These are phyloP conservation scores for Citrullus mucosospermus DNA, from an alignment of 306 rosid species.

Conservation along the genomic window DNA sequence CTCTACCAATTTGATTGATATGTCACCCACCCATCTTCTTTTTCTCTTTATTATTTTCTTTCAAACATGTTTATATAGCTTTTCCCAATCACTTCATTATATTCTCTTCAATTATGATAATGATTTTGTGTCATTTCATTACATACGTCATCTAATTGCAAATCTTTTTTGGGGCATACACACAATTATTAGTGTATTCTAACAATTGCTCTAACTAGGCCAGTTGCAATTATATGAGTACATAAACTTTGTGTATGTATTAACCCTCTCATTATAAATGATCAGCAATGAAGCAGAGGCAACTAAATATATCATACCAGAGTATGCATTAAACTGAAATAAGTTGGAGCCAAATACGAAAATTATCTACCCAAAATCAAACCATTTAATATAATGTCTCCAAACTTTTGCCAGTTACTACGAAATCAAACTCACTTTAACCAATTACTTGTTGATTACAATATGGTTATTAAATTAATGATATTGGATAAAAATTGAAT, in stretches of 20 bases:
- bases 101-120: conserved; percentile 6
- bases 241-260: neutral
- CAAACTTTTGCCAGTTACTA: no score
- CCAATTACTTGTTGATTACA: neutral
- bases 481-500: neutral
- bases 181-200: neutral
- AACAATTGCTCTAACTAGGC: neutral
- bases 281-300: no score
- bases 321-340: no score
- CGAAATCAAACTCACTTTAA: no score
- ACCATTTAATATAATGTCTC: no score
- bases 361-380: no score
- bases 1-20: conserved; percentile 5
- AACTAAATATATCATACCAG: no score
- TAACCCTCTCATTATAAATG: no score
- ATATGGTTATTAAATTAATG: neutral
- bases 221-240: neutral
- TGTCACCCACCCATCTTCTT: conserved; percentile 8
- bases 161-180: neutral
- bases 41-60: neutral
- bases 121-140: neutral
- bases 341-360: no score
- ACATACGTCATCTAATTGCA: neutral
- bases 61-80: neutral
- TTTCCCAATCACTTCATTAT: conserved; percentile 3